Conservation (phyloP, 2,329 filamentous ascomycete genomes). For the Fusarium secorum region DNA sequence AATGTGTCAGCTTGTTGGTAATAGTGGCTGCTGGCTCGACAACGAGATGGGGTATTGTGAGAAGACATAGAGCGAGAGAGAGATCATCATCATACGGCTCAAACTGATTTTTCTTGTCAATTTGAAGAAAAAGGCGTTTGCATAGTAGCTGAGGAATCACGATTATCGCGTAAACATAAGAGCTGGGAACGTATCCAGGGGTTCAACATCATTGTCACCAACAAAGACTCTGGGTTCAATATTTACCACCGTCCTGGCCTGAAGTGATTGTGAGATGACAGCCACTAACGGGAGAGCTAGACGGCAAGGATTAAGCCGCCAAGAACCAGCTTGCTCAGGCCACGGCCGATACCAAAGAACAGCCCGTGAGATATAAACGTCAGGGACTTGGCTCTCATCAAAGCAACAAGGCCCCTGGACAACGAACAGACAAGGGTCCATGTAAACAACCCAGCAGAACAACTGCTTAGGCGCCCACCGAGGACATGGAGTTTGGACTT, state of each 20-base stretch:
- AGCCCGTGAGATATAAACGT: conserved; percentile 19
- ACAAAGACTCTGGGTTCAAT: conserved; percentile 22
- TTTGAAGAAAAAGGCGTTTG: neutral
- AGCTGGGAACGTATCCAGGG: neutral
- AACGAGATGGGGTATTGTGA: conserved; percentile 2
- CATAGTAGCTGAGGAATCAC: neutral
- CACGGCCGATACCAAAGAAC: neutral
- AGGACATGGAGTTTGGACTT: conserved; percentile 2
- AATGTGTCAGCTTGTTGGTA: conserved; percentile 16
- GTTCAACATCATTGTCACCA: conserved; percentile 12
- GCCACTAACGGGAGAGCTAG: conserved; percentile 33
- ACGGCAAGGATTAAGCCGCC: conserved; percentile 15
- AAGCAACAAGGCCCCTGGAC: conserved; percentile 29
- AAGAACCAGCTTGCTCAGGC: conserved; percentile 21
- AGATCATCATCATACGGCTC: neutral
- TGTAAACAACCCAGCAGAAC: conserved; percentile 32
- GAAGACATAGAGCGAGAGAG: neutral
- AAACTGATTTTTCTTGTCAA: neutral
- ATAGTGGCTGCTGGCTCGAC: conserved; percentile 30
- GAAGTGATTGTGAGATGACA: conserved; percentile 32
- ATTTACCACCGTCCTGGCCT: conserved; percentile 35
- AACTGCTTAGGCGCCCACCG: conserved; percentile 19
- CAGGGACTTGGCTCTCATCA: conserved; percentile 34
- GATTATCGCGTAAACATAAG: neutral
- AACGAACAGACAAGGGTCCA: conserved; percentile 27